Conservation (phyloP, 805 yeast genomes). For the Teunomyces kruisii region DNA sequence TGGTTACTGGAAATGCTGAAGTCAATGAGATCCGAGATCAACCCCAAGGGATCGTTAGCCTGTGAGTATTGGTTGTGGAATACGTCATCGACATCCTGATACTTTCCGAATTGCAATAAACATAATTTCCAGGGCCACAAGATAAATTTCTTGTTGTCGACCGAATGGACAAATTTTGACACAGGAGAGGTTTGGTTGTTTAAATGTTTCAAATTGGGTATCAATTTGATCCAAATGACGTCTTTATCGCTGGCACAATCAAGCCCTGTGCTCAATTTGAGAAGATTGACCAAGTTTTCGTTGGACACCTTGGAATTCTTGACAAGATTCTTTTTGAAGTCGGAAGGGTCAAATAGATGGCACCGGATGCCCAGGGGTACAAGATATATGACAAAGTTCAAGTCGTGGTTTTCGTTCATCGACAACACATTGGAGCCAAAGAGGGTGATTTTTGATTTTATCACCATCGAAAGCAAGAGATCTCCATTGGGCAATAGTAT, state of each 20-base stretch:
- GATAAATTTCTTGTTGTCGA: constrained; percentile 54
- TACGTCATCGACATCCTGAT: constrained; percentile 15
- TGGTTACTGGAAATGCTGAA: constrained; percentile 25
- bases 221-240: constrained; percentile 61
- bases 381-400: constrained; percentile 37
- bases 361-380: constrained; percentile 45
- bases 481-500: constrained; percentile 39
- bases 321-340: constrained; percentile 18
- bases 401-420: constrained; percentile 7
- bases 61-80: background rate
- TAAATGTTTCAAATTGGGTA: constrained; percentile 67
- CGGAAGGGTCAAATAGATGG: constrained; percentile 37
- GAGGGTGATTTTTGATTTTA: constrained; percentile 23
- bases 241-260: constrained; percentile 20
- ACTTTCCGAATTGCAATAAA: constrained; percentile 50
- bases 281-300: constrained; percentile 28
- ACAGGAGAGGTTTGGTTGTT: constrained; percentile 67
- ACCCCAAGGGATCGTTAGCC: constrained; percentile 27
- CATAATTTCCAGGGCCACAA: constrained; percentile 76
- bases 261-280: constrained; percentile 36
- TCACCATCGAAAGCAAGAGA: constrained; percentile 29
- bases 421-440: constrained; percentile 24
- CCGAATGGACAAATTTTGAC: constrained; percentile 54
- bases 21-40: constrained; percentile 38
- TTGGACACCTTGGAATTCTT: constrained; percentile 18